phyloP scores from a whole-genome alignment of 768 basidiomycete species.

The Naematelia aurantialba region DNA sequence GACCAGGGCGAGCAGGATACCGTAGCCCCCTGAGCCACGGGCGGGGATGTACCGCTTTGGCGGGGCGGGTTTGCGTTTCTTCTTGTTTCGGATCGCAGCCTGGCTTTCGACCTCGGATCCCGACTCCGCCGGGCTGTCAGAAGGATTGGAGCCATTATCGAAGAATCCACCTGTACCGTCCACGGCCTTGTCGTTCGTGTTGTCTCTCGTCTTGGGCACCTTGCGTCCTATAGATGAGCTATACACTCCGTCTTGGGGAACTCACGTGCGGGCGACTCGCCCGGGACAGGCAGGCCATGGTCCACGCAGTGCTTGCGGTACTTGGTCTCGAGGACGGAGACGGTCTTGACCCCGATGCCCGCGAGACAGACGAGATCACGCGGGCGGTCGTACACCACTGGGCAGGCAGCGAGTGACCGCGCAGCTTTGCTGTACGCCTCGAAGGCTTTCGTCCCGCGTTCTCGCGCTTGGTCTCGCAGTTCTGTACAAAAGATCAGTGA shows the following conservation, averaged over 20 bases:
- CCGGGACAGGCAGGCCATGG: conserved; percentile 30
- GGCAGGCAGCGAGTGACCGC: conserved; percentile 39
- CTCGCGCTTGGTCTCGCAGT: conserved; percentile 36
- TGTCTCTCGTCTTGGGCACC: background rate
- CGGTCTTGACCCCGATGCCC: conserved; percentile 42
- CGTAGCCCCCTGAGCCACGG: conserved; percentile 40
- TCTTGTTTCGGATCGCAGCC: conserved; percentile 2
- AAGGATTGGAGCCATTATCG: background rate
- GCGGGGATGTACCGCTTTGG: conserved; percentile 40
- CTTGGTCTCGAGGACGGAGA: conserved; percentile 36
- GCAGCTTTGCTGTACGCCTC: conserved; percentile 42
- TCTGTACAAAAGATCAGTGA: conserved; percentile 13
- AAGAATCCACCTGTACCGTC: background rate
- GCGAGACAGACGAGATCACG: conserved; percentile 36
- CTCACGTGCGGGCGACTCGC: conserved; percentile 28
- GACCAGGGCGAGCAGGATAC: conserved; percentile 43
- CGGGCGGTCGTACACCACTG: conserved; percentile 36
- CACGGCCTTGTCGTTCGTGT: too few species aligned
- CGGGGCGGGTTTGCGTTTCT: conserved; percentile 24
- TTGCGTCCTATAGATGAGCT: background rate
- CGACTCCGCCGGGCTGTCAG: background rate
- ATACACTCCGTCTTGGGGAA: background rate
- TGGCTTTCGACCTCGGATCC: background rate
- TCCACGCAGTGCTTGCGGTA: conserved; percentile 34
- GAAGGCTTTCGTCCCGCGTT: conserved; percentile 33